Evolutionary conservation across 208 protist genomes (phyloP).

Genomic region (Herpetomonas samuelpessoai): DNA sequence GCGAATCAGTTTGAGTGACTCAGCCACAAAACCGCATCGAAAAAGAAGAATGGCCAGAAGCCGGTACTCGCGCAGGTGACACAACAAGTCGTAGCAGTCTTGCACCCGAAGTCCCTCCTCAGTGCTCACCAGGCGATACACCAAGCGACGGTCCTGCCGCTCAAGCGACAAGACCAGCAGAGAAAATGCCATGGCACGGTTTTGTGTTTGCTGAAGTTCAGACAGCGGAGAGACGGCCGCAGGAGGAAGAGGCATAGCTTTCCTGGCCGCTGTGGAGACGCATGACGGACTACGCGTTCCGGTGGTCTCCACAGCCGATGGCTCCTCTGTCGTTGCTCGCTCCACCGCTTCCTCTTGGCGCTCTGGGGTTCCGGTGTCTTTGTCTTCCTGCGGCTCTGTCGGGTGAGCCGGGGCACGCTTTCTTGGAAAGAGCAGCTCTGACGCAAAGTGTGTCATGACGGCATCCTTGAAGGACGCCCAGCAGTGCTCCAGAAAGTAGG

Average conservation of each 20-base stretch:
- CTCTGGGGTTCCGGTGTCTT: too few species aligned
- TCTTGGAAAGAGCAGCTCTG: too few species aligned
- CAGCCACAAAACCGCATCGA: constrained; percentile 28
- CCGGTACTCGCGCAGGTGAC: constrained; percentile 44
- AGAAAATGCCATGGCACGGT: constrained; percentile 67
- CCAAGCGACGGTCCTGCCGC: constrained; percentile 49
- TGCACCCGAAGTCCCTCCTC: constrained; percentile 29
- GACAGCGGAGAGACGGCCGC: too few species aligned
- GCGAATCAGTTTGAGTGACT: constrained; percentile 22
- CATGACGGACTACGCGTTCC: too few species aligned
- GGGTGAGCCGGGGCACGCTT: too few species aligned
- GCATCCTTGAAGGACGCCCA: constrained; percentile 54
- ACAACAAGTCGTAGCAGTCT: constrained; percentile 71
- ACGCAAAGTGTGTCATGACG: constrained; percentile 33
- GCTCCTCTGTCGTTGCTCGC: too few species aligned
- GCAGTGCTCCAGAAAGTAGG: constrained; percentile 35
- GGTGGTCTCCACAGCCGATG: too few species aligned
- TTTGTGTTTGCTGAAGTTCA: too few species aligned
- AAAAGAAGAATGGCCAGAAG: constrained; percentile 70
- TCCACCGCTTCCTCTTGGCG: too few species aligned
- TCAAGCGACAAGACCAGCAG: constrained; percentile 67
- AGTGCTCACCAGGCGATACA: constrained; percentile 38
- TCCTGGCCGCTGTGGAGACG: too few species aligned
- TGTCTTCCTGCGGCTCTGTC: too few species aligned
- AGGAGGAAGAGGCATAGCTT: neutral